A percentile compares a stretch with the other conserved stretches of the same genome.
Conservation (phyloP, 768 basidiomycete genomes). For the Tulasnella sp. region DNA sequence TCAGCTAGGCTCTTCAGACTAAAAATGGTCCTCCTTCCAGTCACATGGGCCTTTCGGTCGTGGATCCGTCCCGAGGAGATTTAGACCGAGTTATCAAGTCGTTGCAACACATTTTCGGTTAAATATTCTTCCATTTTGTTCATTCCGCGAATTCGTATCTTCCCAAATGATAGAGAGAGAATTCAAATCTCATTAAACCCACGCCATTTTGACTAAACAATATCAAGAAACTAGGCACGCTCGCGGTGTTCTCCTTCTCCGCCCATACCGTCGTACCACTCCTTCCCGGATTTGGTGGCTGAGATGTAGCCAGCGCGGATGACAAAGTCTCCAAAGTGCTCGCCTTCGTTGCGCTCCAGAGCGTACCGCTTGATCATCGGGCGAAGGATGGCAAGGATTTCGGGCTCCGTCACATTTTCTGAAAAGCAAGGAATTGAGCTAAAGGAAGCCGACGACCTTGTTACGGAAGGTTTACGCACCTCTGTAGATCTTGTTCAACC, state of each 20-base stretch:
- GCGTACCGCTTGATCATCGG: constrained; percentile 97
- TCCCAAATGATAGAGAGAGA: not conserved
- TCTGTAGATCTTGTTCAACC: constrained; percentile 92
- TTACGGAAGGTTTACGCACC: constrained; percentile 30
- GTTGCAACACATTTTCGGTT: not conserved
- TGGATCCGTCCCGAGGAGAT: constrained; percentile 58
- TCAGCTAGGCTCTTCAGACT: not conserved
- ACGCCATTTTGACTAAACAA: not conserved
- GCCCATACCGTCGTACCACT: constrained; percentile 79
- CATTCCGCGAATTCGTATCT: not conserved
- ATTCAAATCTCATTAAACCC: not conserved
- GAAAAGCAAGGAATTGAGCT: not conserved
- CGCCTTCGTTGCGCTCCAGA: constrained; percentile 71
- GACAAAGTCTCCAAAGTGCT: constrained; percentile 92
- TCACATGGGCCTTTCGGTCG: constrained; percentile 86
- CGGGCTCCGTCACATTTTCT: constrained; percentile 84
- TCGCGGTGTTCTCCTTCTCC: constrained; percentile 50
- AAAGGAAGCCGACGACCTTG: not conserved
- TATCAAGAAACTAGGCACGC: not conserved
- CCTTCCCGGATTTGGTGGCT: constrained; percentile 67
- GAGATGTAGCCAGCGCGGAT: constrained; percentile 87
- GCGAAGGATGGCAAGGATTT: constrained; percentile 75
- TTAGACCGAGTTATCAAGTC: constrained; percentile 50
- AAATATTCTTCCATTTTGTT: not conserved
- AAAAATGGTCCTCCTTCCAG: constrained; percentile 25